Conservation (phyloP, 352 stramenopile genomes). For the Phytophthora idaei region DNA sequence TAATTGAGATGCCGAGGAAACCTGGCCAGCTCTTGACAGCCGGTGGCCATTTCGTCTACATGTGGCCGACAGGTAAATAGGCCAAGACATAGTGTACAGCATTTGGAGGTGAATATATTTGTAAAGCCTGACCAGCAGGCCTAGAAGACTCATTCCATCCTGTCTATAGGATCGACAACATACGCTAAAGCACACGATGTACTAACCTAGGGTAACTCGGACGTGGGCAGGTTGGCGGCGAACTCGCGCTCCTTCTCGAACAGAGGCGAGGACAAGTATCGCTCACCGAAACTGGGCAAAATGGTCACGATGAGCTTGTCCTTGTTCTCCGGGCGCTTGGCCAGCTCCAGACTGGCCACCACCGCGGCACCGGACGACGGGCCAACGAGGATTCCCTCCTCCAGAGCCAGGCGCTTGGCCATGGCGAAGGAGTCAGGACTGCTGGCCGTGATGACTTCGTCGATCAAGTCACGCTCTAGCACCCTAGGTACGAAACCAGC, state of each 20-base stretch:
- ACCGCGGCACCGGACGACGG: conserved; percentile 90
- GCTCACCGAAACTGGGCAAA: conserved; percentile 91
- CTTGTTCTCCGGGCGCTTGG: conserved; percentile 77
- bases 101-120: conserved; percentile 12
- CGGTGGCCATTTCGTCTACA: background rate
- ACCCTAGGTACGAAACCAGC: conserved; percentile 86
- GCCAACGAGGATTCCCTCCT: conserved; percentile 88
- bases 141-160: conserved; percentile 9
- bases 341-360: conserved; percentile 81
- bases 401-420: conserved; percentile 83
- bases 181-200: conserved; percentile 18
- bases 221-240: conserved; percentile 65
- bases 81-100: background rate
- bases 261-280: conserved; percentile 81
- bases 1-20: background rate
- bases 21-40: background rate
- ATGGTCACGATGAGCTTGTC: conserved; percentile 92
- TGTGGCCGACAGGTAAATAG: background rate
- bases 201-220: conserved; percentile 28
- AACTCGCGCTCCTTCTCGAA: conserved; percentile 84
- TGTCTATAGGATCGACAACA: conserved; percentile 24
- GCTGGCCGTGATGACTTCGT: conserved; percentile 89
- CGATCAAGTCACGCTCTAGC: conserved; percentile 80
- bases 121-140: conserved; percentile 2
- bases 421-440: conserved; percentile 86